Base-by-base conservation (phyloP, 768 basidiomycete species). In the Termitomyces sp. region DNA sequence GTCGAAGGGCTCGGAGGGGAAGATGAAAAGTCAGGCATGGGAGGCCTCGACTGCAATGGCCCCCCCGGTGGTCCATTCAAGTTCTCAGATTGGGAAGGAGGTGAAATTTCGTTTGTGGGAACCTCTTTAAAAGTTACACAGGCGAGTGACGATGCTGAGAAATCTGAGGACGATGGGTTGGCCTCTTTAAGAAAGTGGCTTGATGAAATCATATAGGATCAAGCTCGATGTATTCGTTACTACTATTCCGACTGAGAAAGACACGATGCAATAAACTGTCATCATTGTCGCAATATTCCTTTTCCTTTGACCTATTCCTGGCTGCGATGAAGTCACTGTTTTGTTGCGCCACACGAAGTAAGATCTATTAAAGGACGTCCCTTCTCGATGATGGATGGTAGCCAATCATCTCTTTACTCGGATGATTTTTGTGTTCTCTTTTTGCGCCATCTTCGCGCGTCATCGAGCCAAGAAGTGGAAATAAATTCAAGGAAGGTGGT, bases 81-180 rank as follows among this genome's bases (percentile, higher is more conserved):
- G 61, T 93, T 93, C 63, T 78, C 77, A 3, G 83, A 86, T 42
- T 94, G 91, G 91, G 91, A 92, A 62, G 91, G 89, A 2, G 91
- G 91, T 8, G 85, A 90, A n/a, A 73, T 91, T 19, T 66, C 74
- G 1, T 88, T 91, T 62, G 58, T 86, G 34, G 86, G 82, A 27
- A 85, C 83, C 0, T 87, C 79, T 56, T 75, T 80, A 27, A 65
- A 67, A 41, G 55, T 67, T 23, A 61, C 56, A 27, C 65, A 59
- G 44, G 11, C 42, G 3, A 48, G 59, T n/a, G 55, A 67, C 37
- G 67, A 66, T 10, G 73, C 73, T 11, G 75, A 74, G 59, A 80
- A 82, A 61, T 60, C 46, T 4, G 63, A 47, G 7, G 64, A 57
- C 4, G 74, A 73, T 43, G 81, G 79, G 0, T 61, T 86, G 32